These are phyloP conservation scores for Emmonsia crescens DNA, from an alignment of 2,329 filamentous ascomycete genomes.

Conservation along the genomic window DNA sequence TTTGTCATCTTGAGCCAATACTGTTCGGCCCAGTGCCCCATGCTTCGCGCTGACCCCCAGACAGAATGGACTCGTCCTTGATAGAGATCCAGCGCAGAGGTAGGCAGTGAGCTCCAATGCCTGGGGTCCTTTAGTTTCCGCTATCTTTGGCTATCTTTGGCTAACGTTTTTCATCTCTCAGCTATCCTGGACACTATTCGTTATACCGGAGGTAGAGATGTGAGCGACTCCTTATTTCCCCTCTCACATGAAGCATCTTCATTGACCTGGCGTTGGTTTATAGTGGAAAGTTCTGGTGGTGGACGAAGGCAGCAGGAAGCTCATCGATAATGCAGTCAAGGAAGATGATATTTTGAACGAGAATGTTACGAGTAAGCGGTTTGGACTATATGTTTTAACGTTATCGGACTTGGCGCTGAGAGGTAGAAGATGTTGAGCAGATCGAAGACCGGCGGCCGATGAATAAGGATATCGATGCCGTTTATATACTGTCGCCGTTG, in stretches of 20 bases:
- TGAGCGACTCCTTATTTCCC: slow-evolving; percentile 33
- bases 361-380: slow-evolving; percentile 76
- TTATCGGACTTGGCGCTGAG: slow-evolving; percentile 6
- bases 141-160: background rate
- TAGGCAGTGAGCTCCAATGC: slow-evolving; percentile 32
- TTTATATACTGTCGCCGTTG: slow-evolving; percentile 81
- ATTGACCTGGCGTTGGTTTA: slow-evolving; percentile 17
- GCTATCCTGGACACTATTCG: slow-evolving; percentile 66
- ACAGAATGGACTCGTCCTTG: slow-evolving; percentile 71
- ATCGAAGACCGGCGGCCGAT: slow-evolving; percentile 76
- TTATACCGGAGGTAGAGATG: slow-evolving; percentile 69
- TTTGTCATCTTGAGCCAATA: background rate
- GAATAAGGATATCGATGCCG: slow-evolving; percentile 85
- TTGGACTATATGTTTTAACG: slow-evolving; percentile 11
- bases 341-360: slow-evolving; percentile 96
- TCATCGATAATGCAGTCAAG: slow-evolving; percentile 82
- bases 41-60: slow-evolving; percentile 25
- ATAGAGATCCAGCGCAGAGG: slow-evolving; percentile 74
- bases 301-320: slow-evolving; percentile 70
- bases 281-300: slow-evolving; percentile 96
- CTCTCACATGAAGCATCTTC: slow-evolving; percentile 17
- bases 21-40: slow-evolving; percentile 11
- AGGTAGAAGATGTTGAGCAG: slow-evolving; percentile 68
- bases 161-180: slow-evolving; percentile 28
- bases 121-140: background rate